Evolutionary conservation across 306 rosid species (phyloP).

Genomic region (Dryas drummondii): DNA sequence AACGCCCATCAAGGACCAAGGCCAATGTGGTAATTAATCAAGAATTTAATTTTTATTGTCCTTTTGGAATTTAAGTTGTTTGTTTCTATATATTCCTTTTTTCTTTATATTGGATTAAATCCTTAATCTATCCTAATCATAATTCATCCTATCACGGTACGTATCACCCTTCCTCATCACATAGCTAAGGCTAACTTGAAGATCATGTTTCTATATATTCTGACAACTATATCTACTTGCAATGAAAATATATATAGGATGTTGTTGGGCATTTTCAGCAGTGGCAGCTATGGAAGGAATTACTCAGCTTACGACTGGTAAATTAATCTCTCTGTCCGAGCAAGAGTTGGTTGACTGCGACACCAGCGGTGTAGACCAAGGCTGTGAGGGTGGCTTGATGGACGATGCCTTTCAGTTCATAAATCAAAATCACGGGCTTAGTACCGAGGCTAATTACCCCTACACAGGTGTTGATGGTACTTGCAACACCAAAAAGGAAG

Average conservation of each 20-base stretch:
- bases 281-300: conserved; percentile 49
- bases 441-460: too few relatives aligned
- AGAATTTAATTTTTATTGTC: too few relatives aligned
- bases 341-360: conserved; percentile 55
- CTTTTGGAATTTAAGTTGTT: neutral
- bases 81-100: too few relatives aligned
- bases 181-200: too few relatives aligned
- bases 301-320: conserved; percentile 19
- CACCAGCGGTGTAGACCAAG: conserved; percentile 36
- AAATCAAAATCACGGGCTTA: too few relatives aligned
- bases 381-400: conserved; percentile 15
- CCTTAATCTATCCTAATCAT: too few relatives aligned
- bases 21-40: conserved; percentile 21
- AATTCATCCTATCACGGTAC: neutral
- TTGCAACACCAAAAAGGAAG: too few relatives aligned
- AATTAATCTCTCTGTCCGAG: conserved; percentile 31
- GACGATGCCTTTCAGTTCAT: too few relatives aligned
- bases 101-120: too few relatives aligned
- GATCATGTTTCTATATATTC: too few relatives aligned
- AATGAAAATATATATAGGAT: conserved; percentile 25
- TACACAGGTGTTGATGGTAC: too few relatives aligned
- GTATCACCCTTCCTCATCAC: too few relatives aligned
- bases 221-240: neutral
- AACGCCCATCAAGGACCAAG: conserved; percentile 46
- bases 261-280: conserved; percentile 46